Conservation (phyloP, 805 yeast species). For the Starmerella powellii region DNA sequence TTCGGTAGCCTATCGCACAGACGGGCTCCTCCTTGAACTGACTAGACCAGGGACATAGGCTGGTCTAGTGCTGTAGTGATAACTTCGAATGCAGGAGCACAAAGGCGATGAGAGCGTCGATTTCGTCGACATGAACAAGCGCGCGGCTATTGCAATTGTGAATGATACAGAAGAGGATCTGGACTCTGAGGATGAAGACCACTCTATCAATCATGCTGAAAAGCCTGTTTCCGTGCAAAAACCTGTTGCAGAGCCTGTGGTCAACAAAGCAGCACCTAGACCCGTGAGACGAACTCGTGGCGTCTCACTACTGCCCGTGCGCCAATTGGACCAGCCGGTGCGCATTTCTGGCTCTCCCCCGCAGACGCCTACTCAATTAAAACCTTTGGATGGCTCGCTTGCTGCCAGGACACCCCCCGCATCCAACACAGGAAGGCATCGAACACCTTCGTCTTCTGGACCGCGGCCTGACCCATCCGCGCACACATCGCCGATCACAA, state of each 20-base stretch:
- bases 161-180: background rate
- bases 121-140: too few relatives aligned
- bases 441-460: background rate
- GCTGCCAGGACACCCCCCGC: too few relatives aligned
- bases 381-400: background rate
- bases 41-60: too few relatives aligned
- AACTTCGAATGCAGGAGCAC: too few relatives aligned
- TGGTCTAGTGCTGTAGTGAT: too few relatives aligned
- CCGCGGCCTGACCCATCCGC: background rate
- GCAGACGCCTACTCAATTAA: constrained; percentile 9
- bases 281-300: constrained; percentile 9
- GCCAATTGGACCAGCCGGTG: constrained; percentile 2
- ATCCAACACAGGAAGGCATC: too few relatives aligned
- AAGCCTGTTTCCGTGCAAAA: too few relatives aligned
- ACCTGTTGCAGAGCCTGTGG: too few relatives aligned
- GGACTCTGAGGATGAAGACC: background rate
- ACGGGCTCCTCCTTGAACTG: too few relatives aligned
- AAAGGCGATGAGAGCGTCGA: too few relatives aligned
- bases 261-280: background rate
- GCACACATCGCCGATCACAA: background rate
- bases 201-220: background rate
- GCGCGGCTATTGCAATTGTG: background rate
- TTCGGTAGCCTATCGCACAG: too few relatives aligned
- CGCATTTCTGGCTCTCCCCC: constrained; percentile 1
- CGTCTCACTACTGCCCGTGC: constrained; percentile 12